Conservation (phyloP, 2,329 filamentous ascomycete species). For the Sporothrix brasiliensis region DNA sequence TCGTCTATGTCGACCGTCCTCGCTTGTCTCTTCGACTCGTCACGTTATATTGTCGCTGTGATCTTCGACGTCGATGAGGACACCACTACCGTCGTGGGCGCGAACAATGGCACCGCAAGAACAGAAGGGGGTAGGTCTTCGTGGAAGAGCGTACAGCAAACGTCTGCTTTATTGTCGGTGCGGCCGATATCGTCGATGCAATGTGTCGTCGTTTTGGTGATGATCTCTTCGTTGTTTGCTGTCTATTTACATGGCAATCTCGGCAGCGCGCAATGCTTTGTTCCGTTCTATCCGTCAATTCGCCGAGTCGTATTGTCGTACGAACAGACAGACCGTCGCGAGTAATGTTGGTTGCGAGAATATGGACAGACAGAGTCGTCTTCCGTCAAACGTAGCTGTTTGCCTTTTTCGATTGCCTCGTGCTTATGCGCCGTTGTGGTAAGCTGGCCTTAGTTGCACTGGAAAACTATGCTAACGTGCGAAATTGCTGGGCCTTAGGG, state of each 20-base stretch:
- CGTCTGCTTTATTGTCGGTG: background rate
- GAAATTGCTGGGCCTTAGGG: background rate
- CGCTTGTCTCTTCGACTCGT: background rate
- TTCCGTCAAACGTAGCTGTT: background rate
- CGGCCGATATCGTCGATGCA: background rate
- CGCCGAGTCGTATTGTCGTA: background rate
- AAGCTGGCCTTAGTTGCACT: slow-evolving; percentile 19
- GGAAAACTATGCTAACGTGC: background rate
- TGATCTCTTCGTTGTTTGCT: background rate
- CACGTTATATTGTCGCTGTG: background rate
- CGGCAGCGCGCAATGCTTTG: background rate
- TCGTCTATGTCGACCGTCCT: background rate
- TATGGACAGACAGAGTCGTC: background rate
- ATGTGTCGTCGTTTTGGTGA: background rate
- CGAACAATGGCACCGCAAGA: background rate
- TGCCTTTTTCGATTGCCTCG: slow-evolving; percentile 2
- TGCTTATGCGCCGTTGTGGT: slow-evolving; percentile 11
- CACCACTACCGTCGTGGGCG: background rate
- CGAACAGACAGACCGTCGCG: background rate
- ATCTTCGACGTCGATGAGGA: background rate
- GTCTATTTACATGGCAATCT: background rate
- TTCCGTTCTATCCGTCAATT: background rate
- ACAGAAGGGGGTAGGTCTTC: background rate
- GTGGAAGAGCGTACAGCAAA: background rate
- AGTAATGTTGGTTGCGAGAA: background rate